Evolutionary conservation across 2,329 filamentous ascomycete species (phyloP).

Genomic region (Emericellopsis atlantica): DNA sequence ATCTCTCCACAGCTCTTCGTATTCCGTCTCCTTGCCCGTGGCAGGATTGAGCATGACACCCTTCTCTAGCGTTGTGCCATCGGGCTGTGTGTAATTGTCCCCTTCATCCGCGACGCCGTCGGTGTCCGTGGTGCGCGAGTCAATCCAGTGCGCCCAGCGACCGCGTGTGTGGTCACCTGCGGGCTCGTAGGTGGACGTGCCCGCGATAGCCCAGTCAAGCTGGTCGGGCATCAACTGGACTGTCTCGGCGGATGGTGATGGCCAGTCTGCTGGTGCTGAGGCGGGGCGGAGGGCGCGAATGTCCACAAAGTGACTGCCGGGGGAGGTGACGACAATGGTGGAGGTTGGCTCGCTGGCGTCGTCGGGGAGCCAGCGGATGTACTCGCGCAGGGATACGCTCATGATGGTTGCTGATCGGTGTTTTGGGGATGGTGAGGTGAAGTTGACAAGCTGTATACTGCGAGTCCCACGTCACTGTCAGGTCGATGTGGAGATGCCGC

Average conservation of each 20-base stretch:
- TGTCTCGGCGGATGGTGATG: background rate
- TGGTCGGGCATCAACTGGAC: constrained; percentile 11
- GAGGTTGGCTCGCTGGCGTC: constrained; percentile 45
- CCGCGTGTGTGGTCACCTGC: constrained; percentile 20
- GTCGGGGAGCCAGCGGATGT: constrained; percentile 44
- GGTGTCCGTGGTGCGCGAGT: constrained; percentile 31
- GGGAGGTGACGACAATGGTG: constrained; percentile 52
- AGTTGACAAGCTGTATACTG: no score
- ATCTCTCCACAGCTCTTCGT: constrained; percentile 57
- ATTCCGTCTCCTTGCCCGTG: constrained; percentile 34
- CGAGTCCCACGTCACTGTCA: no score
- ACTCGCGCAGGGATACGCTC: constrained; percentile 44
- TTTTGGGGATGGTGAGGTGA: no score
- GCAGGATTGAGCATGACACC: constrained; percentile 47
- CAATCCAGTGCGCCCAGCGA: constrained; percentile 47
- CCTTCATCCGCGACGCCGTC: constrained; percentile 38
- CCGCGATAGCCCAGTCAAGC: constrained; percentile 56
- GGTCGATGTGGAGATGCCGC: no score
- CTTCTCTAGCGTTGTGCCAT: constrained; percentile 36
- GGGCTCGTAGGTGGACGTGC: constrained; percentile 28
- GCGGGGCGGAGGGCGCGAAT: constrained; percentile 35
- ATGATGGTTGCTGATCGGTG: constrained; percentile 4
- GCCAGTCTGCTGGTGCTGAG: constrained; percentile 6
- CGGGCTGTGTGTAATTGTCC: constrained; percentile 33
- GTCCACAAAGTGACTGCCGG: constrained; percentile 44